Percentiles rank a stretch among this genome's conserved stretches.
Evolutionary conservation across 1,139 yeast genomes (phyloP).

Genomic region (Yamadazyma taylorii): DNA sequence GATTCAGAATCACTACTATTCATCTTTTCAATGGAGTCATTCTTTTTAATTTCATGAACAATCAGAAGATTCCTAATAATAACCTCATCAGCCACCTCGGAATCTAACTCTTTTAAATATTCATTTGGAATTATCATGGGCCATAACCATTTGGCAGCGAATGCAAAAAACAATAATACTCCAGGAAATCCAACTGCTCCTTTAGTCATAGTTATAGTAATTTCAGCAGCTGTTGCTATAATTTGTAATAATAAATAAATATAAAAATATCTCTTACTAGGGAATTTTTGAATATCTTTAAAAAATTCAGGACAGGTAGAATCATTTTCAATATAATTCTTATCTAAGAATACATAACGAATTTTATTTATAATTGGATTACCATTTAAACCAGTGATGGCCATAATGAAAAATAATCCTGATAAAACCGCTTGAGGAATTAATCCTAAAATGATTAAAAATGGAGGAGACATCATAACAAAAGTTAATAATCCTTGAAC

Average conservation of each 20-base stretch:
- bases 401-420: conserved; percentile 93
- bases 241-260: conserved; percentile 60
- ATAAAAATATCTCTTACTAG: conserved; percentile 50
- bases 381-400: conserved; percentile 70
- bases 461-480: conserved; percentile 88
- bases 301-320: conserved; percentile 37
- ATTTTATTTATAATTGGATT: conserved; percentile 66
- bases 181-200: conserved; percentile 97
- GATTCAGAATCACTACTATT: conserved; percentile 1
- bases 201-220: conserved; percentile 79
- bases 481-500: conserved; percentile 80
- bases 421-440: conserved; percentile 96
- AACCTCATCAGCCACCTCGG: conserved; percentile 60
- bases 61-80: conserved; percentile 15
- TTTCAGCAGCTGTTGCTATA: conserved; percentile 74
- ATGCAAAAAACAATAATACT: conserved; percentile 56
- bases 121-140: conserved; percentile 62
- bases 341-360: conserved; percentile 65
- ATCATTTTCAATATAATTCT: conserved; percentile 37
- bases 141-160: conserved; percentile 69
- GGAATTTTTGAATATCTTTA: conserved; percentile 31
- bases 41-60: conserved; percentile 11
- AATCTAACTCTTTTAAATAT: conserved; percentile 65
- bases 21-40: conserved; percentile 6
- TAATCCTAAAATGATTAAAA: conserved; percentile 71